Evolutionary conservation across 495 filamentous ascomycete genomes (phyloP).

Genomic region (Daldinia childiae): DNA sequence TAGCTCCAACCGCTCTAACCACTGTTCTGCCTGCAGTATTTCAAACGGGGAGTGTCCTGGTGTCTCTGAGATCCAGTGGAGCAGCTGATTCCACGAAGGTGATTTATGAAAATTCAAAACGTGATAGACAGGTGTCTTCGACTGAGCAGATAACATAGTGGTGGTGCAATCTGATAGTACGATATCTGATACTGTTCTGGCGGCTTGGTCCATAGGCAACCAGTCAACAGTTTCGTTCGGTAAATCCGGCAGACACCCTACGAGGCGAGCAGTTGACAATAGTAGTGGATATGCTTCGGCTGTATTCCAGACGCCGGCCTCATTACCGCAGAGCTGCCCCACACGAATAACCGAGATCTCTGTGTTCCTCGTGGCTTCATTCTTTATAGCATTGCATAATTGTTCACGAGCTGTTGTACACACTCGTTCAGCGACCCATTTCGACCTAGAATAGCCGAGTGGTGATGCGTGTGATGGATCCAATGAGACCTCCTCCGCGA

Average conservation of each 20-base stretch:
- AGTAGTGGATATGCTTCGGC: conserved; percentile 66
- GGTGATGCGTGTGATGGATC: conserved; percentile 60
- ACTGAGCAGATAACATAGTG: background rate
- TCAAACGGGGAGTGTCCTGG: conserved; percentile 46
- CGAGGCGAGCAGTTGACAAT: conserved; percentile 59
- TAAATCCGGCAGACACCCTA: conserved; percentile 63
- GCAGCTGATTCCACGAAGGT: conserved; percentile 56
- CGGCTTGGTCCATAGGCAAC: conserved; percentile 68
- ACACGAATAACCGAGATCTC: conserved; percentile 63
- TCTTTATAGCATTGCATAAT: background rate
- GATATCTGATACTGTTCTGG: conserved; percentile 56
- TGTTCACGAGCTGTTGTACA: conserved; percentile 50
- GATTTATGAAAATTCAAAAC: conserved; percentile 56
- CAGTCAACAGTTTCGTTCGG: conserved; percentile 56
- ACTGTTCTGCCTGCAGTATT: conserved; percentile 50
- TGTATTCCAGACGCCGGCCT: conserved; percentile 64
- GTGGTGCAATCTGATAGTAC: conserved; percentile 17
- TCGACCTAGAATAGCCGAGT: conserved; percentile 67
- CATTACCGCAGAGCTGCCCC: conserved; percentile 67
- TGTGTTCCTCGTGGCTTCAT: conserved; percentile 40
- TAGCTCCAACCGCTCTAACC: conserved; percentile 54
- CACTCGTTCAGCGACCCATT: conserved; percentile 65
- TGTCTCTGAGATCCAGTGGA: conserved; percentile 53
- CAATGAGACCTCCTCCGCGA: conserved; percentile 60
- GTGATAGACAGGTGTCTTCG: conserved; percentile 55